Base-by-base conservation (phyloP, 1,139 yeast genomes). In the Meyerozyma smithsonii region DNA sequence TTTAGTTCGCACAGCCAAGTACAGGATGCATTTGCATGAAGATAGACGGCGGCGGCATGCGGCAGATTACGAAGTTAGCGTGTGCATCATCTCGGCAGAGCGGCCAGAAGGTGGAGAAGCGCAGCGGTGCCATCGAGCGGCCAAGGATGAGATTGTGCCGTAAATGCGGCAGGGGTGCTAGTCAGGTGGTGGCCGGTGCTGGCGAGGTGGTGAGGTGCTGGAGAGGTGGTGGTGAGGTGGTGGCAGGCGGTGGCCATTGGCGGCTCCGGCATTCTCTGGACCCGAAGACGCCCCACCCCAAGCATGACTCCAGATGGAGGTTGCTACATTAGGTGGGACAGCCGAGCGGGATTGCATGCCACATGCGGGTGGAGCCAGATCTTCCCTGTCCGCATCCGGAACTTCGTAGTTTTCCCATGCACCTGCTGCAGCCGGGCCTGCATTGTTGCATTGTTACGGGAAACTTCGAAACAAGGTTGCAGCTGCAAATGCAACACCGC, bases 1-100 rank as follows among this genome's bases (percentile, higher is more conserved):
- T 12, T 26, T 26, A 26, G 34, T 17, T 30, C 34, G 34, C 34
- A 30, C 34, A 30, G 21, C 21, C 34, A 30, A 30, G 21, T 30
- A 30, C 34, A 30, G 34, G 34, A 30, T 17, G n/a, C 8, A 5
- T 30, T 28, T 15, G 32, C 32, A 28, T 15, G 20, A 6, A 16
- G 34, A 30, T 17, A 21, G 11, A 14, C 18, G 30, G 30, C 21
- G 34, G 34, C 34, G 21, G 20, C 34, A 18, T 30, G 34, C 34
- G n/a, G 34, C 8, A 21, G 21, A 30, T 10, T 30, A 30, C 30
- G 30, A 26, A 8, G 30, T 4, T 12, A 14, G n/a, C n/a, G n/a
- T n/a, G n/a, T n/a, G n/a, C n/a, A n/a, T n/a, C n/a, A n/a, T n/a
- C n/a, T n/a, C n/a, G n/a, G n/a, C n/a, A n/a, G n/a, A n/a, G n/a